Evolutionary conservation across 208 protist species (phyloP).

Genomic region (Leishmania tarentolae): DNA sequence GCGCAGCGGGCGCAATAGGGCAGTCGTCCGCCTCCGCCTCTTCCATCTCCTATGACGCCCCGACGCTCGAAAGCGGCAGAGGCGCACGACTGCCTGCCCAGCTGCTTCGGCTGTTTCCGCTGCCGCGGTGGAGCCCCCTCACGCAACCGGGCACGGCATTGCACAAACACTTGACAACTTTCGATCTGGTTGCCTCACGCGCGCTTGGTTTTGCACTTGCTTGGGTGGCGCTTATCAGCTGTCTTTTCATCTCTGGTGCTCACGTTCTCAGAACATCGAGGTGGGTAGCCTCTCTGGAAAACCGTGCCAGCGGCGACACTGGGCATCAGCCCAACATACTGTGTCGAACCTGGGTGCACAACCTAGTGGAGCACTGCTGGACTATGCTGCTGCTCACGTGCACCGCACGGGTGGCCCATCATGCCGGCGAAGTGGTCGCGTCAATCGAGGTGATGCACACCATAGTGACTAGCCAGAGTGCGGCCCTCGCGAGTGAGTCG

Average conservation of each 20-base stretch:
- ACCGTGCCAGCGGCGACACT: neutral
- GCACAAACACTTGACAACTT: neutral
- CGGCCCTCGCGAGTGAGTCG: slow-evolving; percentile 1
- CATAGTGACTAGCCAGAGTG: neutral
- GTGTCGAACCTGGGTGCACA: neutral
- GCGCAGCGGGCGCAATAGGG: neutral
- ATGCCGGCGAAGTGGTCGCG: neutral
- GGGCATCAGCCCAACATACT: neutral
- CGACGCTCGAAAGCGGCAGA: neutral
- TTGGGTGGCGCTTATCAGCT: neutral
- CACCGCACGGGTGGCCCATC: neutral
- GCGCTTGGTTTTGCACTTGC: neutral
- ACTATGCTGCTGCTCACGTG: neutral
- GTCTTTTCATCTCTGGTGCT: neutral
- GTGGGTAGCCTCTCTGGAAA: neutral
- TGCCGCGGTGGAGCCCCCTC: neutral
- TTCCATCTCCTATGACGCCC: neutral
- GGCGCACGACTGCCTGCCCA: neutral
- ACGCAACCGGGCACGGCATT: neutral
- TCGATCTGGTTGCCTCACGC: neutral
- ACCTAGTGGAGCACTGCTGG: neutral
- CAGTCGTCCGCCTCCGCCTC: neutral
- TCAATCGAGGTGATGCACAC: neutral
- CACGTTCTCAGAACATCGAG: neutral
- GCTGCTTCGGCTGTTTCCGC: slow-evolving; percentile 11